These are phyloP conservation scores for Wakefieldia striispora DNA, from an alignment of 768 basidiomycete genomes.

Conservation along the genomic window DNA sequence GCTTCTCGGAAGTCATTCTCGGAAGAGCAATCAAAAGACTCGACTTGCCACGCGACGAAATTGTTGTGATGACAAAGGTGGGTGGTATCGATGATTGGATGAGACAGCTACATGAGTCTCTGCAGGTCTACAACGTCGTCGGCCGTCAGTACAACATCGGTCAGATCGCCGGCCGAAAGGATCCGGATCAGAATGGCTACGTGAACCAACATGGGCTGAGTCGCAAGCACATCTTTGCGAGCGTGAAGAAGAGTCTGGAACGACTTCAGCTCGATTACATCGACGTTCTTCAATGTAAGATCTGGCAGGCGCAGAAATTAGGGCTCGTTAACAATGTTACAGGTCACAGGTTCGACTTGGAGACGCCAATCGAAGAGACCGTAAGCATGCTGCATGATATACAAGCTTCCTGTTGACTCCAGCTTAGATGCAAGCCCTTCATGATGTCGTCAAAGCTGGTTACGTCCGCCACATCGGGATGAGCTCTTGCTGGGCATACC, in stretches of 20 bases:
- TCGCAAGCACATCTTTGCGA: conserved; percentile 61
- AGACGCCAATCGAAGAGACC: conserved; percentile 51
- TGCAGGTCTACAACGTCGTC: conserved; percentile 43
- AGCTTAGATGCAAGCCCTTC: conserved; percentile 44
- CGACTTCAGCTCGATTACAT: conserved; percentile 52
- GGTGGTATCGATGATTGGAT: neutral
- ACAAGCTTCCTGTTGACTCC: neutral
- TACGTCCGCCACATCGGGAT: conserved; percentile 48
- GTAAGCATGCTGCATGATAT: conserved; percentile 12
- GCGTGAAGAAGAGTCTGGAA: conserved; percentile 42
- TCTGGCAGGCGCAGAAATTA: neutral
- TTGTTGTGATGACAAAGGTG: conserved; percentile 79
- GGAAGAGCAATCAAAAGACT: conserved; percentile 71
- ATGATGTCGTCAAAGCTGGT: conserved; percentile 49
- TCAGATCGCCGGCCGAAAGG: conserved; percentile 13
- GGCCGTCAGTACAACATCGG: conserved; percentile 14
- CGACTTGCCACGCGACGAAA: conserved; percentile 66
- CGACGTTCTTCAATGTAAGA: conserved; percentile 53
- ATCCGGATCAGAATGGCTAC: conserved; percentile 41
- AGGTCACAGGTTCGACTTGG: conserved; percentile 49
- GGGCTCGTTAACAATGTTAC: neutral
- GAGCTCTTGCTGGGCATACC: conserved; percentile 41
- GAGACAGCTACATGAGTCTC: neutral
- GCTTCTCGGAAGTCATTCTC: conserved; percentile 61
- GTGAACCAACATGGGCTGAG: conserved; percentile 48